A percentile compares a stretch with the other conserved stretches of the same genome.
These are phyloP conservation scores for Sporothrix brasiliensis DNA, from an alignment of 2,329 filamentous ascomycete genomes.

Conservation along the genomic window DNA sequence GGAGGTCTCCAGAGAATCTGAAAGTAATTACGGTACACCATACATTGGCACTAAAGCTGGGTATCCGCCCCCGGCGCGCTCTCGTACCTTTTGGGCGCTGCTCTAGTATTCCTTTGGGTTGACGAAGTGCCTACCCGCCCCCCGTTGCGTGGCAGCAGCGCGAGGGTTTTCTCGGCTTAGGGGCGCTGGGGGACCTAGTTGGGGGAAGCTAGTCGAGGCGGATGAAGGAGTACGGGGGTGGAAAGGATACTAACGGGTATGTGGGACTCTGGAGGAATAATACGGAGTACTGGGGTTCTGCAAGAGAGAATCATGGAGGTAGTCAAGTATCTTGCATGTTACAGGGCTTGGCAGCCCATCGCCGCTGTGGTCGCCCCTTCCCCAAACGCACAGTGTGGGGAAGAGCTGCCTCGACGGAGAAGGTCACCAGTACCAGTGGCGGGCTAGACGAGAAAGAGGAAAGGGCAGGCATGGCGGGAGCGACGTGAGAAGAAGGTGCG, in stretches of 20 bases:
- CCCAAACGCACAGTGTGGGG: slow-evolving; percentile 32
- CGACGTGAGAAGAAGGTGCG: neutral
- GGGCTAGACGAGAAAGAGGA: slow-evolving; percentile 9
- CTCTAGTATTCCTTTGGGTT: too few relatives aligned
- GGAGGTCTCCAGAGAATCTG: slow-evolving; percentile 25
- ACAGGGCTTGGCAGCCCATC: neutral
- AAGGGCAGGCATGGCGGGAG: neutral
- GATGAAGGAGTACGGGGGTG: slow-evolving; percentile 25
- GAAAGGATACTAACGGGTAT: slow-evolving; percentile 22
- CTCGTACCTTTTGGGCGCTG: slow-evolving; percentile 16
- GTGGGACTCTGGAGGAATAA: slow-evolving; percentile 32
- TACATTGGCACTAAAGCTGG: too few relatives aligned
- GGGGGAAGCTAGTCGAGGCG: slow-evolving; percentile 14
- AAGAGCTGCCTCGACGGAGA: slow-evolving; percentile 2
- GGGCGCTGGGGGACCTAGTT: slow-evolving; percentile 24
- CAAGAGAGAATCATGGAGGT: neutral
- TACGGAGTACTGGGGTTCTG: neutral
- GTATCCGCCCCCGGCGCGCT: neutral
- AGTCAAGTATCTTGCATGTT: neutral
- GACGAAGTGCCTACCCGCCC: slow-evolving; percentile 3
- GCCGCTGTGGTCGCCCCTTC: neutral
- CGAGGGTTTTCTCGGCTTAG: slow-evolving; percentile 32
- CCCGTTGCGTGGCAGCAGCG: slow-evolving; percentile 1
- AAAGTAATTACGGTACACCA: too few relatives aligned
- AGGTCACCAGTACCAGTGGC: slow-evolving; percentile 28